phyloP scores from a whole-genome alignment of 1,284 basidiomycete species.

The Pterulicium gracile region DNA sequence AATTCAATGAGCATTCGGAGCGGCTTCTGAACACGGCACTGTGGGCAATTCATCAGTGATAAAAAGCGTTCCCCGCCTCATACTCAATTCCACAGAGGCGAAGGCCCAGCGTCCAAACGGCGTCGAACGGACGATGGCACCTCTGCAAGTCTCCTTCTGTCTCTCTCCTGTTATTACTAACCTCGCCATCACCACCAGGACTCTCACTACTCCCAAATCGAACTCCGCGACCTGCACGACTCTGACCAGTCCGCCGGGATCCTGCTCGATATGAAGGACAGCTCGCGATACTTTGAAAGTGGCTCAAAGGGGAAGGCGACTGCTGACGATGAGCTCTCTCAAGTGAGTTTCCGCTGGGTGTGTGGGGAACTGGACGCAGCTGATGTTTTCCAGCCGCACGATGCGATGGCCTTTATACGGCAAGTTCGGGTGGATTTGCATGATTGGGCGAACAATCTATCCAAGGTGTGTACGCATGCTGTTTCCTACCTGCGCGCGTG shows the following conservation, averaged over 20 bases:
- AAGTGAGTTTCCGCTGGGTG: conserved; percentile 17
- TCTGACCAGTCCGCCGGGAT: conserved; percentile 57
- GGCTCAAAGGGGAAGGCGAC: conserved; percentile 28
- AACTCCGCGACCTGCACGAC: conserved; percentile 79
- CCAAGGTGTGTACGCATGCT: conserved; percentile 48
- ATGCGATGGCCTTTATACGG: conserved; percentile 32
- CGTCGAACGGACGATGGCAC: conserved; percentile 36
- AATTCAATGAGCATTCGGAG: conserved; percentile 97
- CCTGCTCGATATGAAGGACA: conserved; percentile 73
- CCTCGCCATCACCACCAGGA: conserved; percentile 15
- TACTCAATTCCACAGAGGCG: conserved; percentile 33
- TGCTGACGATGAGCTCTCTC: conserved; percentile 21
- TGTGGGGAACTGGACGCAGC: conserved; percentile 2
- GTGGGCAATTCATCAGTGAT: no score
- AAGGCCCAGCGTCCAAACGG: conserved; percentile 46
- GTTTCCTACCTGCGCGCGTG: background rate
- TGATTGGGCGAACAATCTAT: conserved; percentile 49
- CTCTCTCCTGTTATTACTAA: conserved; percentile 3
- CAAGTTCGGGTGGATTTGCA: conserved; percentile 35
- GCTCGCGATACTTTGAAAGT: conserved; percentile 67
- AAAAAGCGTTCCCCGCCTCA: no score
- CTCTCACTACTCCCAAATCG: conserved; percentile 62
- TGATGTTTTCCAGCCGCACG: conserved; percentile 22
- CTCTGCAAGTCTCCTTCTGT: no score
- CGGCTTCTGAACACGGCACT: conserved; percentile 71